Evolutionary conservation across 2,329 filamentous ascomycete species (phyloP).

Genomic region (Ramularia endophylla): DNA sequence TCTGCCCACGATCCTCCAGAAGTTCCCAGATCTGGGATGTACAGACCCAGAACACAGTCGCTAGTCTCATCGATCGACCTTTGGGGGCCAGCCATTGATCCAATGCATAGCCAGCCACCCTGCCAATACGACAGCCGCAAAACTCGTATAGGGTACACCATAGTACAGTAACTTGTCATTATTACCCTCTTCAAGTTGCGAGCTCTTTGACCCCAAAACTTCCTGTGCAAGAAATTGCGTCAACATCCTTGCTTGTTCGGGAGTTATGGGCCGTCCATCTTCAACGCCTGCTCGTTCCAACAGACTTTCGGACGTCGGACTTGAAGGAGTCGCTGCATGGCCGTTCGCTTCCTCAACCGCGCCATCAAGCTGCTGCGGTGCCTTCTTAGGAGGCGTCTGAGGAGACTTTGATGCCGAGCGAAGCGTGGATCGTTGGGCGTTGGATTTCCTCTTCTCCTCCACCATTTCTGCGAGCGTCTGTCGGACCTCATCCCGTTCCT

Average conservation of each 20-base stretch:
- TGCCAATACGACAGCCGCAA: constrained; percentile 27
- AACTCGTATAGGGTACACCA: constrained; percentile 23
- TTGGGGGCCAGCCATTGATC: constrained; percentile 36
- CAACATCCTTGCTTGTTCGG: constrained; percentile 28
- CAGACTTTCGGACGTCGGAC: constrained; percentile 23
- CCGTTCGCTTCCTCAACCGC: constrained; percentile 19
- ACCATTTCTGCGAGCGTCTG: constrained; percentile 84
- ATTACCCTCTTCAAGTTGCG: neutral
- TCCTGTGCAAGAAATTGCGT: constrained; percentile 26
- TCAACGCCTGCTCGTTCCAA: constrained; percentile 28
- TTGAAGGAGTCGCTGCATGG: constrained; percentile 17
- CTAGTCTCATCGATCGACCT: constrained; percentile 37
- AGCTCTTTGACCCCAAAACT: constrained; percentile 17
- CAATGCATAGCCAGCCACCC: constrained; percentile 28
- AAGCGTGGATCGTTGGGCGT: constrained; percentile 38
- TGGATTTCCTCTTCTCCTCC: constrained; percentile 67
- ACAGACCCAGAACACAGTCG: too few species aligned
- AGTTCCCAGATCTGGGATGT: too few species aligned
- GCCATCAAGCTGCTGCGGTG: constrained; percentile 15
- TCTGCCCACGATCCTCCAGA: too few species aligned
- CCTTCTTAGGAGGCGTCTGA: constrained; percentile 3
- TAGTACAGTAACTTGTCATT: constrained; percentile 21
- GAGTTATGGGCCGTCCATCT: constrained; percentile 28
- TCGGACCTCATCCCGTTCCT: constrained; percentile 64
- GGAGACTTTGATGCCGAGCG: constrained; percentile 10